A percentile compares a stretch with the other conserved stretches of the same genome.
Conservation (phyloP, 1,139 yeast species). For the Sugiyamaella xylanicola region DNA sequence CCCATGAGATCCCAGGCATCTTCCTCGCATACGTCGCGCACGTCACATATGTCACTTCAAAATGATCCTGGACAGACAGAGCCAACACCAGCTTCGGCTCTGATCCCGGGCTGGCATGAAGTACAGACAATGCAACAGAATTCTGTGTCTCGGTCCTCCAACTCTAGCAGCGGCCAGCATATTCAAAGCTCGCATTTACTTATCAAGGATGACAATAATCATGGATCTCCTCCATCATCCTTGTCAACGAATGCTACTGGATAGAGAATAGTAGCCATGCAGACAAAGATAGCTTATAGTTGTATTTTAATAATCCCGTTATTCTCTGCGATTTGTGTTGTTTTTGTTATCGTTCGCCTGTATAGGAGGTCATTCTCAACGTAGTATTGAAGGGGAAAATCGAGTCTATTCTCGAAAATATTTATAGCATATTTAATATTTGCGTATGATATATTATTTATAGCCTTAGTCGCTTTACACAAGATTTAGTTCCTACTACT, state of each 20-base stretch:
- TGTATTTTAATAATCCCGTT: background rate
- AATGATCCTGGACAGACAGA: conserved; percentile 7
- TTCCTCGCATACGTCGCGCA: background rate
- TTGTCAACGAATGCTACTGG: conserved; percentile 10
- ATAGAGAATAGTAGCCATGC: background rate
- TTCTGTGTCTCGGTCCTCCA: background rate
- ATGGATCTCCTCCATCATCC: conserved; percentile 4
- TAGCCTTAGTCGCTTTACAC: background rate
- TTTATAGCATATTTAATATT: background rate
- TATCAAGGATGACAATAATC: conserved; percentile 7
- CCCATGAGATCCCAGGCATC: conserved; percentile 14
- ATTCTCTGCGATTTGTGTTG: too few relatives aligned
- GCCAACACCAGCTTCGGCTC: conserved; percentile 6
- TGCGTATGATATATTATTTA: background rate
- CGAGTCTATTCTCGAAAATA: too few relatives aligned
- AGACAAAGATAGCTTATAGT: background rate
- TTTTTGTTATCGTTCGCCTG: too few relatives aligned
- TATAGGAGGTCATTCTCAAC: too few relatives aligned
- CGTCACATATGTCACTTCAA: conserved; percentile 3
- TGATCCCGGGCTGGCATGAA: conserved; percentile 12
- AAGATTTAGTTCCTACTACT: conserved; percentile 12
- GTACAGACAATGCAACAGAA: conserved; percentile 9
- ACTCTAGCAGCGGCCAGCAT: conserved; percentile 4
- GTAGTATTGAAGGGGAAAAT: too few relatives aligned
- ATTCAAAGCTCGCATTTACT: conserved; percentile 5